Base-by-base conservation (phyloP, 768 basidiomycete genomes). In the Trametes sanguinea region DNA sequence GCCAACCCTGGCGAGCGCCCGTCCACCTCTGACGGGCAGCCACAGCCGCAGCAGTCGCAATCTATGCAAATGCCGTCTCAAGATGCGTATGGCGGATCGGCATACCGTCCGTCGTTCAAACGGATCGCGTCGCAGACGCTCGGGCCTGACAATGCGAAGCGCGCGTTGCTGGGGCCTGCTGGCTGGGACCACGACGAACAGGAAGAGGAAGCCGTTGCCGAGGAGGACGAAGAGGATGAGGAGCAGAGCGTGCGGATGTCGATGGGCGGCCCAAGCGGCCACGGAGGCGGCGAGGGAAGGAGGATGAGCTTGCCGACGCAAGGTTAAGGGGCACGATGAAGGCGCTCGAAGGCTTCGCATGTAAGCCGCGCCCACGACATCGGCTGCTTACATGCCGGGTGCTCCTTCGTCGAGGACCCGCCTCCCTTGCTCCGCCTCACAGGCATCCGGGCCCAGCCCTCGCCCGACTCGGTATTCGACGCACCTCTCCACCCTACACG, bases 101-200 rank as follows among this genome's bases (percentile, higher is more conserved):
- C 61, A 13, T 66, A 71, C 40, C 71, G 90, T 1, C 90, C 90
- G 10, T 80, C 85, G 32, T 90, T 89, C 69, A 92, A 92, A 77
- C 77, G 90, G 47, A 71, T 89, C 40, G 84, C 90, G 1, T 88
- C 87, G 50, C 87, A 89, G 75, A 87, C 87, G 9, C 73, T 92
- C n/a, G 89, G 80, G 1, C 86, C 87, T 2, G 75, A 75, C 39
- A 78, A 78, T 63, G 64, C 81, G 51, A 91, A 92, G 72, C 75
- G 85, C 53, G 77, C 77, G 54, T 67, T 79, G 68, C 72, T 85
- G 47, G 68, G 66, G 16, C 70, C 68, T 14, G 69, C 69, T n/a
- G 69, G 74, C 2, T 75, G 73, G 56, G 76, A 72, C 40, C 73
- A 74, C 44, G 68, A 66, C 17, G 70, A 68, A 13, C 70, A 65